phyloP scores from a whole-genome alignment of 2,329 filamentous ascomycete species.

The Coleophoma eucalyptorum region DNA sequence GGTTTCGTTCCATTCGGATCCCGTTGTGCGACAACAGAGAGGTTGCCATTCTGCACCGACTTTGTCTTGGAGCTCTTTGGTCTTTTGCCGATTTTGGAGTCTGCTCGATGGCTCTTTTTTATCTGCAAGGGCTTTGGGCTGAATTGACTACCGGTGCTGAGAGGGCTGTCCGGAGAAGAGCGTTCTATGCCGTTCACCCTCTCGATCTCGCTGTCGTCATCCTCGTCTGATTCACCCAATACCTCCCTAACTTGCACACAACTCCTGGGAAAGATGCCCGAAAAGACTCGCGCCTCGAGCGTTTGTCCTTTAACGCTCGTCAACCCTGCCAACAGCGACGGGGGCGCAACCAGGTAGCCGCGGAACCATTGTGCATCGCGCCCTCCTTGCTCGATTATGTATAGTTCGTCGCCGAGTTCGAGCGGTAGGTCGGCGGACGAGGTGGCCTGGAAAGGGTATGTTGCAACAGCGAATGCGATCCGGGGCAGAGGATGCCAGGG shows the following conservation, averaged over 20 bases:
- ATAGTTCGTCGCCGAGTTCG: slow-evolving; percentile 96
- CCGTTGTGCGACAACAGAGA: slow-evolving; percentile 48
- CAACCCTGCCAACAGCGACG: slow-evolving; percentile 85
- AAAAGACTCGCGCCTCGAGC: slow-evolving; percentile 92
- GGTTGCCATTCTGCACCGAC: slow-evolving; percentile 20
- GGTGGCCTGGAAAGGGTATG: slow-evolving; percentile 85
- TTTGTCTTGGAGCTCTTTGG: slow-evolving; percentile 15
- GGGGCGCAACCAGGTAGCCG: slow-evolving; percentile 91
- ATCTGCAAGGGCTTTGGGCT: slow-evolving; percentile 7
- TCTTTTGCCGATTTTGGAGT: background rate
- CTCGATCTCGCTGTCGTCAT: slow-evolving; percentile 25
- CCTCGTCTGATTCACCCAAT: slow-evolving; percentile 67
- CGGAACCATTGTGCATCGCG: slow-evolving; percentile 85
- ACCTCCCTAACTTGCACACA: slow-evolving; percentile 95
- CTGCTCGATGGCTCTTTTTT: slow-evolving; percentile 4
- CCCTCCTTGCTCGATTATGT: slow-evolving; percentile 95
- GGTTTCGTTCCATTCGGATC: slow-evolving; percentile 72
- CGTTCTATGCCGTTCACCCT: slow-evolving; percentile 11
- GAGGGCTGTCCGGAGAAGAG: slow-evolving; percentile 8
- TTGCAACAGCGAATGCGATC: slow-evolving; percentile 97
- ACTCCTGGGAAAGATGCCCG: slow-evolving; percentile 93
- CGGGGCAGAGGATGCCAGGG: slow-evolving; percentile 96
- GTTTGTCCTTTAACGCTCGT: slow-evolving; percentile 90
- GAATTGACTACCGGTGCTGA: slow-evolving; percentile 6
- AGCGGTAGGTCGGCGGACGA: slow-evolving; percentile 88